These are phyloP conservation scores for Tubosaeta sp. DNA, from an alignment of 768 basidiomycete genomes.

Conservation along the genomic window DNA sequence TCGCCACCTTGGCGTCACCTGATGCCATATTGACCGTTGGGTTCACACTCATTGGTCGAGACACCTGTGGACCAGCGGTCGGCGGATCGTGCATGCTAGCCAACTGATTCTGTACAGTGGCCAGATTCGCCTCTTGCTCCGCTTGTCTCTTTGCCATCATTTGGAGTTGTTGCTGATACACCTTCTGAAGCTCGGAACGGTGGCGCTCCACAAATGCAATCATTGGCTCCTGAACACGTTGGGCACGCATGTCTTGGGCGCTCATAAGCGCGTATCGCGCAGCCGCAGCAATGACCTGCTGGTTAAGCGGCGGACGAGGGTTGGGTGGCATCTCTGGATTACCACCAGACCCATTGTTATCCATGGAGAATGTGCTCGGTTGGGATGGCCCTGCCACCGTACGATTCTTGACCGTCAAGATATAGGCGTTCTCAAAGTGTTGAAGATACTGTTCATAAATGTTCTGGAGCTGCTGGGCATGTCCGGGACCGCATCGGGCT, in stretches of 20 bases:
- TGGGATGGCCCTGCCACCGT: slow-evolving; percentile 7
- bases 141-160: slow-evolving; percentile 16
- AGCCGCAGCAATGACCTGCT: slow-evolving; percentile 41
- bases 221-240: slow-evolving; percentile 44
- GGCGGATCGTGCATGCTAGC: slow-evolving; percentile 21
- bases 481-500: slow-evolving; percentile 55
- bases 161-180: slow-evolving; percentile 26
- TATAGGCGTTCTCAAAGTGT: slow-evolving; percentile 54
- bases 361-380: slow-evolving; percentile 6
- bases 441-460: slow-evolving; percentile 58
- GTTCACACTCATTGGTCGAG: slow-evolving; percentile 16
- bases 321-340: slow-evolving; percentile 19
- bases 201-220: slow-evolving; percentile 56
- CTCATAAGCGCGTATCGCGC: slow-evolving; percentile 44
- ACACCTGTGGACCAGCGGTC: slow-evolving; percentile 8
- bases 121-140: slow-evolving; percentile 22
- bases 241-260: slow-evolving; percentile 49
- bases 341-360: slow-evolving; percentile 8
- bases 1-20: slow-evolving; percentile 18
- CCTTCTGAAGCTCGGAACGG: slow-evolving; percentile 32
- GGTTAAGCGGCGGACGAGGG: slow-evolving; percentile 12
- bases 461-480: slow-evolving; percentile 55
- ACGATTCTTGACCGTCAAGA: slow-evolving; percentile 35
- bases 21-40: slow-evolving; percentile 7
- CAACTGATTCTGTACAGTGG: slow-evolving; percentile 15